A percentile compares a stretch with the other conserved stretches of the same genome.
These are phyloP conservation scores for Talinum fruticosum DNA, from an alignment of 148 eudicot genomes.

Conservation along the genomic window DNA sequence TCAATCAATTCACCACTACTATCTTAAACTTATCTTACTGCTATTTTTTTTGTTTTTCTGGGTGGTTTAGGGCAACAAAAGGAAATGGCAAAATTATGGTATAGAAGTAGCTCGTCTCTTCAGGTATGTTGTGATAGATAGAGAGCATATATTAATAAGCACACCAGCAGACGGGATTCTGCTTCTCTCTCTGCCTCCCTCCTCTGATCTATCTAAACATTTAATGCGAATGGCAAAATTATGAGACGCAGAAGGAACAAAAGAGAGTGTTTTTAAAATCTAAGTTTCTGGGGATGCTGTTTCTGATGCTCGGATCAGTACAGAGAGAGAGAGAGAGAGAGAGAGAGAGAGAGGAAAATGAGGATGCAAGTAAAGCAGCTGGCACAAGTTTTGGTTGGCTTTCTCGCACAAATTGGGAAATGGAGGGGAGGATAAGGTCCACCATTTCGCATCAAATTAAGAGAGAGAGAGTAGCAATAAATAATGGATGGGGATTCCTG, in stretches of 20 bases:
- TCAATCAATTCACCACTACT: too few relatives aligned
- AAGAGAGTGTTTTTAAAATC: not conserved
- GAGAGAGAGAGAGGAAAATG: conserved; percentile 19
- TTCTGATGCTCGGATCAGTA: not conserved
- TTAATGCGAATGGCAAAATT: conserved; percentile 24
- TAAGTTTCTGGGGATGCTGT: not conserved
- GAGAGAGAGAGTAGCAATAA: not conserved
- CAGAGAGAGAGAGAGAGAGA: not conserved
- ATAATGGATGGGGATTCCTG: not conserved
- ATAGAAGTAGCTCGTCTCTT: not conserved
- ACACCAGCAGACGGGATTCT: not conserved
- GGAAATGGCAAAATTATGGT: not conserved
- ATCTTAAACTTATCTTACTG: not conserved
- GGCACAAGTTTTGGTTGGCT: conserved; percentile 32
- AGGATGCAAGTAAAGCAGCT: conserved; percentile 36
- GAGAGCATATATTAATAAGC: not conserved
- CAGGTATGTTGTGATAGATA: not conserved
- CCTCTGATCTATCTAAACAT: not conserved
- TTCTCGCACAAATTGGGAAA: conserved; percentile 16
- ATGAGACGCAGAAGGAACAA: conserved; percentile 36
- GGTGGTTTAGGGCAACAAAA: conserved; percentile 13
- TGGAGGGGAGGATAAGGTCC: conserved; percentile 1
- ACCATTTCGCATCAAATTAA: conserved; percentile 6
- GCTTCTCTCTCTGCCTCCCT: not conserved
- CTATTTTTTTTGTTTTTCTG: not conserved